A percentile compares a stretch with the other conserved stretches of the same genome.
These are phyloP conservation scores for Saccharomyces hybrid DNA, from an alignment of 1,139 yeast genomes.

Conservation along the genomic window DNA sequence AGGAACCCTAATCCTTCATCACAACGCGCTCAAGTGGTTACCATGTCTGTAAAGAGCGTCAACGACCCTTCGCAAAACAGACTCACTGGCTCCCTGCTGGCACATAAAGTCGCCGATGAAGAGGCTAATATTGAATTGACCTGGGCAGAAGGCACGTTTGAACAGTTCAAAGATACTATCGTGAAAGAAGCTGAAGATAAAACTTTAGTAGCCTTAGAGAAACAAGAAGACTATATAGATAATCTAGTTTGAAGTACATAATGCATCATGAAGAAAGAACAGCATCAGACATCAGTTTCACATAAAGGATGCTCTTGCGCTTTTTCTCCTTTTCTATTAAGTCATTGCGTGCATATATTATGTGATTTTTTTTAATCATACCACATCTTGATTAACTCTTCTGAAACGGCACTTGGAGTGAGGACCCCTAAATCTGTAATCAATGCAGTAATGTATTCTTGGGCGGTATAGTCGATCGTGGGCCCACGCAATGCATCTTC, in stretches of 20 bases:
- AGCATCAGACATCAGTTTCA: background rate
- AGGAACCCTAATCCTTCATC: constrained; percentile 39
- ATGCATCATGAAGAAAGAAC: background rate
- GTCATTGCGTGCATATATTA: background rate
- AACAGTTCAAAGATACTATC: constrained; percentile 24
- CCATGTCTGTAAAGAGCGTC: constrained; percentile 67
- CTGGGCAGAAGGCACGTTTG: constrained; percentile 27
- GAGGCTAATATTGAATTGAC: constrained; percentile 44
- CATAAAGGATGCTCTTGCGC: background rate
- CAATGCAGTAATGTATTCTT: constrained; percentile 88
- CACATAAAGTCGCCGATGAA: constrained; percentile 67
- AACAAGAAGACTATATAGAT: constrained; percentile 17
- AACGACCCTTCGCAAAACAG: constrained; percentile 50
- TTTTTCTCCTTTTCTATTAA: background rate
- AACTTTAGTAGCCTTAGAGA: background rate
- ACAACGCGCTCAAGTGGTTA: constrained; percentile 55
- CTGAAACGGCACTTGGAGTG: constrained; percentile 96
- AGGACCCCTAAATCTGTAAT: constrained; percentile 94
- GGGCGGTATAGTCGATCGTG: constrained; percentile 85
- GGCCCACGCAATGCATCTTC: constrained; percentile 39
- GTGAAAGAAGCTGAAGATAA: constrained; percentile 15
- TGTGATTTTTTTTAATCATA: constrained; percentile 47
- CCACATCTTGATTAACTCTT: constrained; percentile 97
- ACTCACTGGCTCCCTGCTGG: constrained; percentile 72
- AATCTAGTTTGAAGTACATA: constrained; percentile 13